Evolutionary conservation across 495 filamentous ascomycete genomes (phyloP), one percentile per base, ranked within the genome.

Genomic region (Penicillium antarcticum): DNA sequence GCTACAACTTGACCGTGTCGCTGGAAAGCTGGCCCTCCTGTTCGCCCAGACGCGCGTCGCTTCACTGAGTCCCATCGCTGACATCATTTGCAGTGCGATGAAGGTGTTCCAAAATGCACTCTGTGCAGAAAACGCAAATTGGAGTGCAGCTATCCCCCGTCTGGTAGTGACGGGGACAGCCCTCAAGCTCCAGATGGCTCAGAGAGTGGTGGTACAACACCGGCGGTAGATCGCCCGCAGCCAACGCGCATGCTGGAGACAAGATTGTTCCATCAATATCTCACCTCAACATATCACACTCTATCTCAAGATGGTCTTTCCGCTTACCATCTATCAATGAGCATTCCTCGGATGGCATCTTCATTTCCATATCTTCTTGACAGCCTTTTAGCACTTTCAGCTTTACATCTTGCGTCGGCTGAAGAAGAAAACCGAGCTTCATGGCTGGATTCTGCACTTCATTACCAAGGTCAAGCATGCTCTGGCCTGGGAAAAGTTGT

Each of bases 321-420:
- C 12, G 48, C 52, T 24, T 41, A 68, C 29, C 68, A 80, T 37
- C 73, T 75, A 34, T 70, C 71, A 21, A 61, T 68, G n/a, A 61
- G 55, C 5, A 69, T 77, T 14, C 74, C 75, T 5, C 69, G 68
- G 6, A 62, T 78, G 45, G 77, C 75, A 1, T 66, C 71, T 16
- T 53, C 66, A 0, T 67, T 72, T 51, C 65, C 69, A 0, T 80
- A 72, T 45, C 56, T 79, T 9, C 58, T 80, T 42, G 75, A 79
- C 52, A 70, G 68, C 42, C 63, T 80, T 6, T 58, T 79, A 4
- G 76, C 77, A 1, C 47, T 80, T 6, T 68, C 76, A 5, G 71
- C 77, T 5, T 54, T 78, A 29, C 77, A 80, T 45, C 56, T 80
- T 23, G 68, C 69, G 3, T 66, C 69, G 33, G n/a, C 68, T 2